Evolutionary conservation across 2,329 filamentous ascomycete genomes (phyloP).

Genomic region (Fusarium anthophilum): DNA sequence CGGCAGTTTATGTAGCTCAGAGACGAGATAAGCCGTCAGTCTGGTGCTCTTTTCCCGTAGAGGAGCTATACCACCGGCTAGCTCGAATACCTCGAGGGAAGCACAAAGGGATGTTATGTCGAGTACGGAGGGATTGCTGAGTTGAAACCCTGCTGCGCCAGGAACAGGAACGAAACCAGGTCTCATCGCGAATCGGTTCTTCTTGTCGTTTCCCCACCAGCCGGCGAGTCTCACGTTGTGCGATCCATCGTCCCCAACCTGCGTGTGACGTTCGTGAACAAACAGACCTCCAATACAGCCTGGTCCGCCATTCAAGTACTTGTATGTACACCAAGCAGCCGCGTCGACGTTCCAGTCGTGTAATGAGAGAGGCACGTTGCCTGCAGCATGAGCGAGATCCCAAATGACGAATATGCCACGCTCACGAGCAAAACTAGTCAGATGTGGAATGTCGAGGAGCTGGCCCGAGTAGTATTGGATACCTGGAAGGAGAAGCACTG

Average conservation of each 20-base stretch:
- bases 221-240: constrained; percentile 74
- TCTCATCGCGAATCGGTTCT: constrained; percentile 77
- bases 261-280: constrained; percentile 76
- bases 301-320: constrained; percentile 85
- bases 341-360: constrained; percentile 90
- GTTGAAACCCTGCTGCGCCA: constrained; percentile 80
- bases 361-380: constrained; percentile 77
- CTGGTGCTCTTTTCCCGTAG: constrained; percentile 65
- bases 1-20: constrained; percentile 58
- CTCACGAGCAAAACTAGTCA: constrained; percentile 77
- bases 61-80: constrained; percentile 65
- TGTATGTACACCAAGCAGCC: constrained; percentile 88
- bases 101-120: constrained; percentile 77
- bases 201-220: constrained; percentile 84
- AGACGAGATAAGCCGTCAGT: constrained; percentile 78
- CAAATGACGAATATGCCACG: constrained; percentile 77
- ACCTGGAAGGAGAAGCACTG: constrained; percentile 79
- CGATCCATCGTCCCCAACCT: constrained; percentile 53
- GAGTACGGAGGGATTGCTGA: constrained; percentile 77
- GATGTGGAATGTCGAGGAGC: constrained; percentile 78
- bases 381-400: constrained; percentile 84
- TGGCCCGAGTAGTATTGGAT: constrained; percentile 91
- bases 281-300: constrained; percentile 81
- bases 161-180: constrained; percentile 77
- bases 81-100: constrained; percentile 67